Evolutionary conservation across 148 eudicot species (phyloP).

Genomic region (Chenopodium quinoa): DNA sequence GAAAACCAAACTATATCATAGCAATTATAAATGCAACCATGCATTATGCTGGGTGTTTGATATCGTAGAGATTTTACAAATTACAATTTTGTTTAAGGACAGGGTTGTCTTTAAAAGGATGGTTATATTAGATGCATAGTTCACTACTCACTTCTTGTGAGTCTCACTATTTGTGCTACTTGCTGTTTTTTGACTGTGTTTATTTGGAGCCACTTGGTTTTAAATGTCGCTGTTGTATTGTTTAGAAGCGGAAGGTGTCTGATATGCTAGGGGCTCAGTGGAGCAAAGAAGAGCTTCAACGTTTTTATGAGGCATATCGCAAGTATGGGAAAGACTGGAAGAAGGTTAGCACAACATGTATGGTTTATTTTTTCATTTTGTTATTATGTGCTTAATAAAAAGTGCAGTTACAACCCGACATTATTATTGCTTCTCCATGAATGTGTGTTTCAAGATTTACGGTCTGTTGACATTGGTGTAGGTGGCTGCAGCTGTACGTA

Average conservation of each 20-base stretch:
- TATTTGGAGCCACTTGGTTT: background rate
- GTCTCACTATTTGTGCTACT: background rate
- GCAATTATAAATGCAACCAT: background rate
- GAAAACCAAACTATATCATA: background rate
- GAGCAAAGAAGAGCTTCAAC: conserved; percentile 84
- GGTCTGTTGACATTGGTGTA: conserved; percentile 29
- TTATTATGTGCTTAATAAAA: background rate
- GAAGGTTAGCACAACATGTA: conserved; percentile 47
- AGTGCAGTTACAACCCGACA: background rate
- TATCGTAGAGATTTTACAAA: background rate
- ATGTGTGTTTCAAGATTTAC: background rate
- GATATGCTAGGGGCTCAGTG: conserved; percentile 92
- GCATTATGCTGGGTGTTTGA: background rate
- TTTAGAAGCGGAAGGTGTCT: conserved; percentile 87
- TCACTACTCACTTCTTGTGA: background rate
- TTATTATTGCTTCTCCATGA: conserved; percentile 1
- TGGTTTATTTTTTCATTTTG: background rate
- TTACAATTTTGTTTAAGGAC: background rate
- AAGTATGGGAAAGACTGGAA: conserved; percentile 96
- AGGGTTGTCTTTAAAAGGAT: background rate
- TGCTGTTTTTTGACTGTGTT: conserved; percentile 5
- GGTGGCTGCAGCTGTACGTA: conserved; percentile 76
- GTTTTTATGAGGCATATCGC: conserved; percentile 92
- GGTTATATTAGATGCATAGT: background rate
- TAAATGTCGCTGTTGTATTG: background rate